Evolutionary conservation across 2,329 filamentous ascomycete genomes (phyloP), one percentile per base, ranked within the genome.

Genomic region (Ophiocordyceps sinensis): DNA sequence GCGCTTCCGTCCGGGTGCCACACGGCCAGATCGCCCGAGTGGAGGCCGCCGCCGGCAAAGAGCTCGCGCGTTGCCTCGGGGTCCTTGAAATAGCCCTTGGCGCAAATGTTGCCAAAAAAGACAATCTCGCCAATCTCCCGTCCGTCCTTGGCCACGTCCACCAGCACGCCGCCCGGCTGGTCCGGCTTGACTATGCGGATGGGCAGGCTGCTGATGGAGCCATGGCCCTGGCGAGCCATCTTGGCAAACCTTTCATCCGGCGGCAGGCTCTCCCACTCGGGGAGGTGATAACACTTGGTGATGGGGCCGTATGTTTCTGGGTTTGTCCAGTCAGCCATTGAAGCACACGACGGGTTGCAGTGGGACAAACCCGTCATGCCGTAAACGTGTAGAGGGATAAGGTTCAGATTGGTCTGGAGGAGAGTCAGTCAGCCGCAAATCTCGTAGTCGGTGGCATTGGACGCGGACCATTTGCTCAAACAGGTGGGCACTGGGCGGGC

Each of bases 211-310:
- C 84, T 86, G 38, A 96, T 67, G 60, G 91, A 93, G 1, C 87
- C 89, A 59, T 95, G 86, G 0, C 89, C 91, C 62, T 98, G 91
- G 4, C 89, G 74, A 5, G 91, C 89, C 89, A 96, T 95, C 52
- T 77, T 81, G 47, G 75, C 75, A 54, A 88, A 98, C 58, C 83
- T 87, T 46, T 95, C 85, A 26, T 82, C 77, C 5, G 66, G 49
- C 0, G 83, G 74, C 1, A 95, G 67, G 0, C 59, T 54, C n/a
- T 91, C 78, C 91, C 91, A 98, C 28, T 74, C 69, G 0, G 87
- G 85, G 63, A 96, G 73, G 42, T 82, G 70, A 53, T 98, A 98
- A 10, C 88, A 86, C 59, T 93, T 94, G 1, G 88, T 96, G 45
- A 95, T 89, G 10, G 91, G 91, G 0, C 91, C 91, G 53, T 96